These are phyloP conservation scores for Ajuga reptans DNA, from an alignment of 305 asterid species.

Conservation along the genomic window DNA sequence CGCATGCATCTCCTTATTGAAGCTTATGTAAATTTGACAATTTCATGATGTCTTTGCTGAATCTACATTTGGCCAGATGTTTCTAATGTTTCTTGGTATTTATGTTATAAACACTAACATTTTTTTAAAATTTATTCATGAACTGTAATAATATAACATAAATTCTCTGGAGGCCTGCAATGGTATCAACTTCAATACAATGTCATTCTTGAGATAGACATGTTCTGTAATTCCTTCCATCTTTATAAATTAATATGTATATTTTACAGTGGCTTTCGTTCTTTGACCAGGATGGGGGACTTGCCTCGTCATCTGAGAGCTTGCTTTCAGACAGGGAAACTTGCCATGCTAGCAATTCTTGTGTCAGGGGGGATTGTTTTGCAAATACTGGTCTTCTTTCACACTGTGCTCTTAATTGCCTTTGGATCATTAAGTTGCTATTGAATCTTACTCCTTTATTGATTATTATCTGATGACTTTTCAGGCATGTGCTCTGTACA, in stretches of 20 bases:
- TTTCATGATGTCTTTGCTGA: not conserved
- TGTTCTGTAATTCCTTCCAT: constrained; percentile 14
- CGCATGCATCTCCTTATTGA: not conserved
- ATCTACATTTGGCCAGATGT: not conserved
- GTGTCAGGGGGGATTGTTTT: constrained; percentile 87
- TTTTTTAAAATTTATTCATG: not conserved
- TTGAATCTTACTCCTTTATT: constrained; percentile 12
- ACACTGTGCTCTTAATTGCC: not conserved
- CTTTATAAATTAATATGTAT: not conserved
- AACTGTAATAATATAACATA: not conserved
- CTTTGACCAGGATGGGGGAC: constrained; percentile 56
- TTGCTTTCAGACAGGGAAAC: constrained; percentile 79
- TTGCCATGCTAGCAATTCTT: constrained; percentile 74
- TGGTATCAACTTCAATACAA: not conserved
- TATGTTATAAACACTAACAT: not conserved
- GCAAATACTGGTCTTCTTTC: constrained; percentile 65
- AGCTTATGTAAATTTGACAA: not conserved
- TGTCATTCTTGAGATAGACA: not conserved
- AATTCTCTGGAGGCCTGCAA: not conserved
- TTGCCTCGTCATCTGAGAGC: constrained; percentile 63
- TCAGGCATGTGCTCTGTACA: constrained; percentile 85
- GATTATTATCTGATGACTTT: constrained; percentile 24
- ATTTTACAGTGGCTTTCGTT: constrained; percentile 22
- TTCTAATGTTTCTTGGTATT: not conserved
- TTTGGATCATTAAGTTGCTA: constrained; percentile 8